These are phyloP conservation scores for Dictyostelium purpureum DNA, from an alignment of 78 protist species.

Conservation along the genomic window DNA sequence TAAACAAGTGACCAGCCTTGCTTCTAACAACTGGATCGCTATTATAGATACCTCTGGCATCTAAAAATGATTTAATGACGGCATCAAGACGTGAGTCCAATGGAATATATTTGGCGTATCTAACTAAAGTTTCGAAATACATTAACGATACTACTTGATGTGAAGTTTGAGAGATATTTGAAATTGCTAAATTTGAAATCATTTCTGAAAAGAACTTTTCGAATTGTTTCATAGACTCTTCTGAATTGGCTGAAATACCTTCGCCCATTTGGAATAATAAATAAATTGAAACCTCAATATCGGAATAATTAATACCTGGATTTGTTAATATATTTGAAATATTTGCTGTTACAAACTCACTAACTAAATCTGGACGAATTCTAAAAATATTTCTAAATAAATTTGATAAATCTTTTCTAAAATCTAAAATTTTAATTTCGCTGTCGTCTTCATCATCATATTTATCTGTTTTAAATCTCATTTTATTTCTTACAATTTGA, in stretches of 20 bases:
- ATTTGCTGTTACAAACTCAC: neutral
- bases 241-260: conserved; percentile 41
- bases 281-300: conserved; percentile 47
- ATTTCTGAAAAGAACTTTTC: conserved; percentile 54
- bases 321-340: neutral
- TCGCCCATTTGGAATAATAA: conserved; percentile 73
- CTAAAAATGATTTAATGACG: conserved; percentile 36
- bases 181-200: conserved; percentile 6
- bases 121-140: conserved; percentile 57
- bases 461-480: conserved; percentile 20
- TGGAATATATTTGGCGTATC: conserved; percentile 63
- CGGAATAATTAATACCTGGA: neutral
- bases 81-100: neutral
- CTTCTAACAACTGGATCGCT: conserved; percentile 54
- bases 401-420: conserved; percentile 29
- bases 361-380: conserved; percentile 74
- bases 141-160: conserved; percentile 60
- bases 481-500: conserved; percentile 72
- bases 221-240: conserved; percentile 30
- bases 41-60: conserved; percentile 43
- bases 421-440: conserved; percentile 36
- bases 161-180: neutral
- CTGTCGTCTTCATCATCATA: conserved; percentile 26
- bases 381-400: conserved; percentile 73
- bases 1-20: conserved; percentile 39